A percentile compares a stretch with the other conserved stretches of the same genome.
Conservation (phyloP, 139 green algal species). For the Picochlorum sp. region DNA sequence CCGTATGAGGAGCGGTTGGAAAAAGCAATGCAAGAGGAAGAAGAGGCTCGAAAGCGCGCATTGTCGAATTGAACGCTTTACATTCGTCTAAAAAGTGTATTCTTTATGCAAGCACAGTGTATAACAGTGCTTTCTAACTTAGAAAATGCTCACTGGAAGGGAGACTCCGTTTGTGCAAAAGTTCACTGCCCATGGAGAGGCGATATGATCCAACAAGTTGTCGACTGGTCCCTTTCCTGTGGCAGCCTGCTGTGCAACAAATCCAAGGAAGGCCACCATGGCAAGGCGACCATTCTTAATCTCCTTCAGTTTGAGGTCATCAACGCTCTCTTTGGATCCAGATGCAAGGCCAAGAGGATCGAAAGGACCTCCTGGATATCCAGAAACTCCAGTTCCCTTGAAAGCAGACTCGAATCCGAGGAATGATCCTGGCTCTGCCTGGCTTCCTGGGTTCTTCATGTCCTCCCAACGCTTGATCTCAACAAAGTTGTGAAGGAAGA, state of each 20-base stretch:
- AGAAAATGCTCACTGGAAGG: conserved; percentile 23
- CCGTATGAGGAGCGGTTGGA: conserved; percentile 11
- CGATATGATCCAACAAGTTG: conserved; percentile 28
- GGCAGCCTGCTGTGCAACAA: conserved; percentile 69
- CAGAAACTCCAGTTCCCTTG: conserved; percentile 43
- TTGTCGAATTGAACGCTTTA: not conserved
- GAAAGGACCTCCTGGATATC: conserved; percentile 69
- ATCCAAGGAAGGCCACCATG: conserved; percentile 57
- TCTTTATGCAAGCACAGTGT: too few species aligned
- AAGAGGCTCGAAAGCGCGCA: not conserved
- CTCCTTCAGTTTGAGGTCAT: conserved; percentile 30
- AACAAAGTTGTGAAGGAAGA: conserved; percentile 74
- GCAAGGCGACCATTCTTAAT: conserved; percentile 40
- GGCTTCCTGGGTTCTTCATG: conserved; percentile 71
- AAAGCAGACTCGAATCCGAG: conserved; percentile 60
- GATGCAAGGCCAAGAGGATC: conserved; percentile 62
- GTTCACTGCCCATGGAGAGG: conserved; percentile 21
- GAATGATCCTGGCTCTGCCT: conserved; percentile 37
- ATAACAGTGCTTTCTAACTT: not conserved
- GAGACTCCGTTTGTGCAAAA: conserved; percentile 20
- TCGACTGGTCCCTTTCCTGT: conserved; percentile 65
- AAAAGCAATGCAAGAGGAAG: conserved; percentile 7
- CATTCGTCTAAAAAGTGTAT: too few species aligned
- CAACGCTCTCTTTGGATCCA: conserved; percentile 7
- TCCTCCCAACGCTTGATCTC: conserved; percentile 79